phyloP scores from a whole-genome alignment of 768 basidiomycete species.

The Naematelia aurantialba region DNA sequence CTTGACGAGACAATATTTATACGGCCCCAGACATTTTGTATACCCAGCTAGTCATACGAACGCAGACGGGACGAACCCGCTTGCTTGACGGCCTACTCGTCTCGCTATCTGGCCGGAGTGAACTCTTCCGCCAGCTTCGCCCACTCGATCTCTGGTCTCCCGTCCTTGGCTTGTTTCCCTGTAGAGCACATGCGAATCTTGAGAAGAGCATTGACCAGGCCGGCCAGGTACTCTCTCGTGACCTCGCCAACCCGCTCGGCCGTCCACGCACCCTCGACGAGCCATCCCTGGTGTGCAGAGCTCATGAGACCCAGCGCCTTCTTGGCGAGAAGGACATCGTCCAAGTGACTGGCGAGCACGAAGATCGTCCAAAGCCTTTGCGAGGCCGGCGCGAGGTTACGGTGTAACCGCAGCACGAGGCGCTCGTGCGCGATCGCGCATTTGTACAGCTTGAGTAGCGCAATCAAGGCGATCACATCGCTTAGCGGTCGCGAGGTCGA shows the following conservation, averaged over 20 bases:
- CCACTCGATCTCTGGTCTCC: neutral
- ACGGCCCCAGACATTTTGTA: no score
- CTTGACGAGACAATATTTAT: no score
- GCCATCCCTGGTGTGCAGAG: neutral
- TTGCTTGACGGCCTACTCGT: no score
- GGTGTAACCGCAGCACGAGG: neutral
- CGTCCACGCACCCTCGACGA: neutral
- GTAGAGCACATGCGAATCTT: neutral
- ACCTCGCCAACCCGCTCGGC: neutral
- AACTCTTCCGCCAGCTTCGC: neutral
- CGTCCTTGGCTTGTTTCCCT: neutral
- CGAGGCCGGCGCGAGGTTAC: neutral
- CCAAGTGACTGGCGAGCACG: neutral
- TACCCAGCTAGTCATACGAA: no score
- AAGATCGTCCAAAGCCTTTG: neutral
- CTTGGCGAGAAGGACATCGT: neutral
- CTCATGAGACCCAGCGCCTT: neutral
- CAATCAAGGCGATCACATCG: neutral
- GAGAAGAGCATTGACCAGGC: neutral
- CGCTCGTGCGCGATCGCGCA: neutral
- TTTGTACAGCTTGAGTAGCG: neutral
- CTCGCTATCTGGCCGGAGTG: neutral
- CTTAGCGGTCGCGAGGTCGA: neutral
- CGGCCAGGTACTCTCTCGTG: neutral
- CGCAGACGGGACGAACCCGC: no score